Evolutionary conservation across 2,329 filamentous ascomycete species (phyloP), one percentile per base, ranked within the genome.

Genomic region (Metarhizium robertsii): DNA sequence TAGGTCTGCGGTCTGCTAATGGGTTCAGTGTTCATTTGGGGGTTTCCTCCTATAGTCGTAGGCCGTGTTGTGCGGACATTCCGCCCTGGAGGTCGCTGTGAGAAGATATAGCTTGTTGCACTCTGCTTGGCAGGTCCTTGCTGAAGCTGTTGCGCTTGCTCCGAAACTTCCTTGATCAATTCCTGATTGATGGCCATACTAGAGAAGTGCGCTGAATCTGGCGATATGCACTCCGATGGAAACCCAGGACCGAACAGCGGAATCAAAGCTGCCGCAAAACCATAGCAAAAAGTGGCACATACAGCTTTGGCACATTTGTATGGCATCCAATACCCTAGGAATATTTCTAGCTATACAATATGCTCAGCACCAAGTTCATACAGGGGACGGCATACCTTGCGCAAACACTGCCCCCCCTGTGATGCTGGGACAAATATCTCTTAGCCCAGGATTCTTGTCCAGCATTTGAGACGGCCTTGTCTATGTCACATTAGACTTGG

Each of bases 251-350:
- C 94, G 68, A 99, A 99, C 57, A 99, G 78, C 5, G 94, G 94
- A 8, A 94, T 94, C 54, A 99, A 74, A 0, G 88, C 92, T 56
- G 86, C 86, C 14, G 92, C 86, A 59, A 99, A 95, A 40, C 81
- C 75, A 68, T 86, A 84, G 73, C 92, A 97, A 69, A 97, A 97
- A 1, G 89, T 96, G 4, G 89, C 82, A 64, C 92, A 95, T 53
- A 99, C 76, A 11, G 90, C 91, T 70, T 82, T 87, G 50, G 94
- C 94, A 61, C 91, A 95, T 43, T 83, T 75, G 64, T 86, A 97
- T 2, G 92, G 92, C 81, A 97, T 90, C 94, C 94, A 99, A 71
- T 97, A 99, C 38, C 94, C 91, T 95, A n/a, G 6, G 13, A 38
- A 42, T 42, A n/a, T 45, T 29, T 11, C 20, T 30, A 6, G 48